Conservation (phyloP, 805 yeast genomes). For the Myxozyma geophila region DNA sequence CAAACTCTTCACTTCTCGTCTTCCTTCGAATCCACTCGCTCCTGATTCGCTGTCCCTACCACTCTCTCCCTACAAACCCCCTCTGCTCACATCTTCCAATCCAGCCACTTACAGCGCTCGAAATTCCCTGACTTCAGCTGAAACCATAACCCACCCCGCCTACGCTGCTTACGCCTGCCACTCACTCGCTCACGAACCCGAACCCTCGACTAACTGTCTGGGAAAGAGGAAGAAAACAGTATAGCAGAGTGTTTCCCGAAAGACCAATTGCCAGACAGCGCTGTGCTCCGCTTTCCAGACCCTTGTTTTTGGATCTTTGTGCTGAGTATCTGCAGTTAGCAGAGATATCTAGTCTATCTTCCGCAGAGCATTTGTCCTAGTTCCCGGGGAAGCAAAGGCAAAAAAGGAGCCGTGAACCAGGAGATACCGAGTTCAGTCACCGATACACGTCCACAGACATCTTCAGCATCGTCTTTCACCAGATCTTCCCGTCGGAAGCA, state of each 20-base stretch:
- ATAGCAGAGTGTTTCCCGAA: not conserved
- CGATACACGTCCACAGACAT: too few species aligned
- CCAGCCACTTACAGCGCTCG: conserved; percentile 13
- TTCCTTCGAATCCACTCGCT: conserved; percentile 5
- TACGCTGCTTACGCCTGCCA: not conserved
- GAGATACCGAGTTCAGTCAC: too few species aligned
- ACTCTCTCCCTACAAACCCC: conserved; percentile 2
- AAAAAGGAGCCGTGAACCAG: too few species aligned
- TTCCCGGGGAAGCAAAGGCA: too few species aligned
- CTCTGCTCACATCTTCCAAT: not conserved
- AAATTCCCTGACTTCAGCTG: conserved; percentile 8
- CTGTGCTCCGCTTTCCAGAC: too few species aligned
- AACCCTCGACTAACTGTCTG: too few species aligned
- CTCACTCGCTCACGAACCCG: too few species aligned
- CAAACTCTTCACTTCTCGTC: not conserved
- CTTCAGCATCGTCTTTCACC: too few species aligned
- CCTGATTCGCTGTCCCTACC: conserved; percentile 17
- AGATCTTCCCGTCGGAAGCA: not conserved
- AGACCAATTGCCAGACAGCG: not conserved
- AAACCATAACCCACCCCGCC: not conserved
- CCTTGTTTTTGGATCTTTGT: too few species aligned
- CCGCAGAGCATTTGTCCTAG: too few species aligned
- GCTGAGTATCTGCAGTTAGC: too few species aligned
- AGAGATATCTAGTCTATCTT: too few species aligned
- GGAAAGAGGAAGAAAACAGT: not conserved